A percentile compares a stretch with the other conserved stretches of the same genome.
These are phyloP conservation scores for Mortierella sp. DNA, from an alignment of 371 early-diverging fungal genomes.

Conservation along the genomic window DNA sequence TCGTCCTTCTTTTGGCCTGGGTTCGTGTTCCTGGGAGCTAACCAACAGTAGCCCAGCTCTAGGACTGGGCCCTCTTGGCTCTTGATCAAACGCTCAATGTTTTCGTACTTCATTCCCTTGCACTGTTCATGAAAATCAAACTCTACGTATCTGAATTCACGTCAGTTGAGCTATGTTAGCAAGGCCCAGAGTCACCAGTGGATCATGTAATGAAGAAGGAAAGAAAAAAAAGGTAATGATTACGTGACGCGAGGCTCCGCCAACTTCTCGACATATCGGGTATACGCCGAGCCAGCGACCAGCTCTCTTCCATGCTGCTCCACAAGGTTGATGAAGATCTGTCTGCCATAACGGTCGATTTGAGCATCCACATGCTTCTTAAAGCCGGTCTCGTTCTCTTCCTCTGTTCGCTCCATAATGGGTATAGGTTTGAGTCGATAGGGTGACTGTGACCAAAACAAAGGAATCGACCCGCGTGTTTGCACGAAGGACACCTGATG, in stretches of 20 bases:
- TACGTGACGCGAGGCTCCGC: conserved; percentile 63
- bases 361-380: conserved; percentile 82
- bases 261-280: conserved; percentile 50
- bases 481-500: conserved; percentile 75
- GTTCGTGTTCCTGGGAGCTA: conserved; percentile 39
- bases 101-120: conserved; percentile 88
- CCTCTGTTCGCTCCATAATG: conserved; percentile 63
- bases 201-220: not conserved
- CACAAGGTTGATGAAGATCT: conserved; percentile 89
- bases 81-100: conserved; percentile 69
- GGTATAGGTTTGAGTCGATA: conserved; percentile 76
- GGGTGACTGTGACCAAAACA: conserved; percentile 80
- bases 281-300: conserved; percentile 85
- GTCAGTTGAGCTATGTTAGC: too few relatives aligned
- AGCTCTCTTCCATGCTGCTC: conserved; percentile 92
- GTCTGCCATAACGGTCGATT: conserved; percentile 78
- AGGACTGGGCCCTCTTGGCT: conserved; percentile 77
- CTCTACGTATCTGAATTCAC: conserved; percentile 68
- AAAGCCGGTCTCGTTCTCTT: conserved; percentile 67
- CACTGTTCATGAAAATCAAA: conserved; percentile 98
- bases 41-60: conserved; percentile 76
- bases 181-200: too few relatives aligned
- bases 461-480: conserved; percentile 71
- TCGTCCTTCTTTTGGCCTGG: conserved; percentile 1
- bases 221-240: not conserved